Evolutionary conservation across 495 filamentous ascomycete species (phyloP).

Genomic region (Podospora australis): DNA sequence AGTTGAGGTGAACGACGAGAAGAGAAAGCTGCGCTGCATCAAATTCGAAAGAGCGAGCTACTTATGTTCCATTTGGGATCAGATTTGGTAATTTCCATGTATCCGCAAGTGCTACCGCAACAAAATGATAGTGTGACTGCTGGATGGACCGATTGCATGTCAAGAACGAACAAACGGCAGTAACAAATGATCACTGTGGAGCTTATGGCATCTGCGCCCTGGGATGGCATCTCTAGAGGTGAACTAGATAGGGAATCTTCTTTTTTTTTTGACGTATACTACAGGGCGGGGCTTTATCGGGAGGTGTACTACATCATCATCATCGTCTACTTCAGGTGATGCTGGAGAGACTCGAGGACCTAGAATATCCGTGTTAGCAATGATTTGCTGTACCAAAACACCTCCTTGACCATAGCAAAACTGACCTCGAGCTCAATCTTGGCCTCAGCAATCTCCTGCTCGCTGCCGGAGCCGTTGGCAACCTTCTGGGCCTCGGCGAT

Average conservation of each 20-base stretch:
- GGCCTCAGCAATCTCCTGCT: slow-evolving; percentile 96
- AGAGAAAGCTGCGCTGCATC: background rate
- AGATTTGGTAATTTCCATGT: background rate
- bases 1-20: too few relatives aligned
- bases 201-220: background rate
- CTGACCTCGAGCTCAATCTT: slow-evolving; percentile 96
- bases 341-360: slow-evolving; percentile 57
- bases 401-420: background rate
- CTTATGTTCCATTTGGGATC: background rate
- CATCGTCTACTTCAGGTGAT: slow-evolving; percentile 70
- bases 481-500: slow-evolving; percentile 94
- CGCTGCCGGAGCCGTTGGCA: slow-evolving; percentile 80
- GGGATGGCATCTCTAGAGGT: slow-evolving; percentile 25
- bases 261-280: slow-evolving; percentile 21
- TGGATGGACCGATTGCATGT: background rate
- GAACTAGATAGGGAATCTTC: slow-evolving; percentile 24
- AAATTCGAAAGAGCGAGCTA: background rate
- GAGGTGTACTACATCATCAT: slow-evolving; percentile 26
- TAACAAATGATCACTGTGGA: background rate
- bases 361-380: slow-evolving; percentile 8
- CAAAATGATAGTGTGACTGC: background rate
- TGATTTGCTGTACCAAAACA: background rate
- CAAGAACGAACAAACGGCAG: background rate
- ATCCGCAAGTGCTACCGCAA: background rate
- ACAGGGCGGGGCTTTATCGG: slow-evolving; percentile 20